Conservation (phyloP, 1,139 yeast species). For the Nakaseomyces sp. region DNA sequence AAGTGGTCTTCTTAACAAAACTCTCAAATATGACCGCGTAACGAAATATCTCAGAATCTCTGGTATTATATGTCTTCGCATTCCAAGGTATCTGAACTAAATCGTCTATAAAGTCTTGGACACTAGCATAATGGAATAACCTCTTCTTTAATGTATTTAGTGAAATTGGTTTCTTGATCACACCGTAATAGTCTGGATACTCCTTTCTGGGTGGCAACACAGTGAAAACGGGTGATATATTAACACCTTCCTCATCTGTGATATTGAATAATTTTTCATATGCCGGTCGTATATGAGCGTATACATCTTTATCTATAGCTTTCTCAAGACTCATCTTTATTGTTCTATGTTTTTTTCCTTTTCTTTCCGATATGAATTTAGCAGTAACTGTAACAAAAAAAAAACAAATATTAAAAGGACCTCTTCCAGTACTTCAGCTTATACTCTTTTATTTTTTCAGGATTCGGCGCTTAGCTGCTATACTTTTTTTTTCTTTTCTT, state of each 20-base stretch:
- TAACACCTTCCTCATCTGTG: slow-evolving; percentile 37
- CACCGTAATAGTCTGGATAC: slow-evolving; percentile 63
- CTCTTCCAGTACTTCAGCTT: too few species aligned
- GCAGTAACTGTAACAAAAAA: background rate
- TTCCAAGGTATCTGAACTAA: slow-evolving; percentile 82
- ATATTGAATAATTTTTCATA: slow-evolving; percentile 34
- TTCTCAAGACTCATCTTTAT: background rate
- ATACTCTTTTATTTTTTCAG: too few species aligned
- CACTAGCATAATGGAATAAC: slow-evolving; percentile 42
- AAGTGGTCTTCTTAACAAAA: slow-evolving; percentile 44
- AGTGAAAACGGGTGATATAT: slow-evolving; percentile 43
- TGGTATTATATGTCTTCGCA: slow-evolving; percentile 74
- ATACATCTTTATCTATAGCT: slow-evolving; percentile 10
- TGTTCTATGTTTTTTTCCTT: background rate
- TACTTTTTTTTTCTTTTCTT: too few species aligned
- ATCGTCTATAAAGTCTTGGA: slow-evolving; percentile 66
- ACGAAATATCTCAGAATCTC: slow-evolving; percentile 54
- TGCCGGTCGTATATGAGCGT: slow-evolving; percentile 17
- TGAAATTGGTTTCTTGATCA: slow-evolving; percentile 66
- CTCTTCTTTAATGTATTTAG: slow-evolving; percentile 53
- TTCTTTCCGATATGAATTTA: background rate
- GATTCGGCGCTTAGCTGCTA: too few species aligned
- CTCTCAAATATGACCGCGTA: slow-evolving; percentile 67
- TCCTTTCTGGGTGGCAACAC: slow-evolving; percentile 44
- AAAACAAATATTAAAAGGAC: background rate